Evolutionary conservation across 2,329 filamentous ascomycete species (phyloP), one percentile per base, ranked within the genome.

Genomic region (Fusarium sp.): DNA sequence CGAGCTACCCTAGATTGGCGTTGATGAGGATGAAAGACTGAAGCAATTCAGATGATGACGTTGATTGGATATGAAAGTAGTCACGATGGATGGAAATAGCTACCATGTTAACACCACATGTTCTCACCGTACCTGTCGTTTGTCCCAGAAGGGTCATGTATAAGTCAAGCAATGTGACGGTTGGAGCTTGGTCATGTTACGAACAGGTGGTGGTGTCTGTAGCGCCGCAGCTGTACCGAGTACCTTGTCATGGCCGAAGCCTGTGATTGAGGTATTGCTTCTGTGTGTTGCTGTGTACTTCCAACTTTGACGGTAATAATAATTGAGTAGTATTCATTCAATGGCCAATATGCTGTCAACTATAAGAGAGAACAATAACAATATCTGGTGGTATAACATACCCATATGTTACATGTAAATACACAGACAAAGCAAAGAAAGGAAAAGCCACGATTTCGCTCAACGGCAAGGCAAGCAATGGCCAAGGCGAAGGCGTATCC

Each of bases 361-460:
- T 31, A 31, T 13, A 31, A 13, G 11, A 31, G 10, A 31, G 10
- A 11, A 13, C 13, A 13, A 31, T 4, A 11, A 13, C 13, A 13
- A 31, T 4, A 31, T 13, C 9, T 10, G 10, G 28, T 11, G 28
- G 11, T 13, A 11, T 13, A 28, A 28, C 9, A 31, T 13, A 13
- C 3, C 28, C 10, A 31, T 31, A 31, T 31, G 28, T 13, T 31
- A 31, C 28, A 13, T 31, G 28, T 31, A 31, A 31, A 31, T 31
- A 31, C 28, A 31, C 10, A 31, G 28, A 31, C 28, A 31, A 13
- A 13, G 28, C 10, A 31, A 31, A 10, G 10, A 31, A 57, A 40
- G 50, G 59, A 71, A 70, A 67, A 72, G 58, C 69, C 71, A 66
- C 56, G 44, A 48, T 51, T 45, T 11, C 53, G 50, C 39, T 58